A percentile compares a stretch with the other conserved stretches of the same genome.
Conservation (phyloP, 106 monocot species). For the Hemerocallis citrina region DNA sequence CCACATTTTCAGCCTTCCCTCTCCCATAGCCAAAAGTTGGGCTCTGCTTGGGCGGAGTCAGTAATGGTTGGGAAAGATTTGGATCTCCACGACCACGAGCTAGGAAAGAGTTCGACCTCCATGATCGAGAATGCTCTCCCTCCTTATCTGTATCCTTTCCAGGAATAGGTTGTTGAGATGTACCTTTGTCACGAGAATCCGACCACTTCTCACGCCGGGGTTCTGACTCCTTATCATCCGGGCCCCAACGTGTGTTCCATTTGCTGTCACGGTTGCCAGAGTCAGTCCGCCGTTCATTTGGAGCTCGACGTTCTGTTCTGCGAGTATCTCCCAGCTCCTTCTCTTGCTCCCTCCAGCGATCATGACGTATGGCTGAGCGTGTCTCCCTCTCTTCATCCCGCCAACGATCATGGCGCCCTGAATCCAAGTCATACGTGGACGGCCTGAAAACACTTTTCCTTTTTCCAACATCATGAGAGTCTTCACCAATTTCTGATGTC, state of each 20-base stretch:
- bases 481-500: constrained; percentile 36
- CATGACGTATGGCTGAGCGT: constrained; percentile 42
- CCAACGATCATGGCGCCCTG: constrained; percentile 70
- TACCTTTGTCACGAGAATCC: constrained; percentile 47
- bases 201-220: constrained; percentile 60
- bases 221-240: constrained; percentile 74
- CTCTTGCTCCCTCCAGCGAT: constrained; percentile 69
- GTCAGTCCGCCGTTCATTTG: constrained; percentile 57
- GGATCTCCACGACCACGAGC: constrained; percentile 60
- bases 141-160: constrained; percentile 75
- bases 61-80: constrained; percentile 20
- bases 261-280: constrained; percentile 73
- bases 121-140: constrained; percentile 55
- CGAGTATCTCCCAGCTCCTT: constrained; percentile 56
- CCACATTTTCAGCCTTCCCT: constrained; percentile 57
- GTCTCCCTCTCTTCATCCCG: constrained; percentile 94
- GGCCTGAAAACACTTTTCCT: constrained; percentile 64
- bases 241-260: constrained; percentile 94
- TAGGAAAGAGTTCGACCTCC: constrained; percentile 56
- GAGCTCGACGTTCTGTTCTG: constrained; percentile 39
- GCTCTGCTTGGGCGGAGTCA: constrained; percentile 29
- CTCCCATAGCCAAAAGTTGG: constrained; percentile 50
- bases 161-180: constrained; percentile 15
- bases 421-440: constrained; percentile 44
- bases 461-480: constrained; percentile 38